A percentile compares a stretch with the other conserved stretches of the same genome.
These are phyloP conservation scores for Closterium sp. DNA, from an alignment of 139 green algal genomes.

Conservation along the genomic window DNA sequence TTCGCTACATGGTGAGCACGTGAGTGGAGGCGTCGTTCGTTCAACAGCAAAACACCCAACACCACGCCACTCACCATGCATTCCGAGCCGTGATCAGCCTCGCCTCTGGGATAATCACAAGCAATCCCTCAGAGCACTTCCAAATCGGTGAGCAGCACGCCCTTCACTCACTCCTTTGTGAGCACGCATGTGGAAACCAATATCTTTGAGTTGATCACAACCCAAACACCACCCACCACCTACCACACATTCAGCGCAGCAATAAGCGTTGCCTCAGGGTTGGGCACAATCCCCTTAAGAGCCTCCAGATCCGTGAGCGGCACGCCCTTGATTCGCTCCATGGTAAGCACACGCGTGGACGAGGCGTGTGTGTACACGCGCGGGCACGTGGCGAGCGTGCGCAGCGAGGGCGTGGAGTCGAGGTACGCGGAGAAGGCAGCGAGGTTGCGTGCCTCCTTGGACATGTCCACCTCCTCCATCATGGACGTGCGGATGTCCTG, in stretches of 20 bases:
- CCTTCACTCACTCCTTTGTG: conserved; percentile 86
- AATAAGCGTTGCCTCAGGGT: conserved; percentile 69
- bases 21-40: no score
- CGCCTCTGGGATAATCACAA: no score
- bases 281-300: conserved; percentile 58
- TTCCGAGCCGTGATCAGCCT: no score
- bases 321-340: conserved; percentile 88
- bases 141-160: no score
- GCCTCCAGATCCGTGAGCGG: conserved; percentile 86
- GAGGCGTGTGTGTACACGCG: conserved; percentile 36
- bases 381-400: conserved; percentile 43
- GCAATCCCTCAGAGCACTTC: no score
- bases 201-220: no score
- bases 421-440: conserved; percentile 63
- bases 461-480: conserved; percentile 90
- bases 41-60: no score
- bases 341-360: conserved; percentile 73
- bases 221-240: no score
- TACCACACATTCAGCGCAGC: conserved; percentile 92
- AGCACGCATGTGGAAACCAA: conserved; percentile 72
- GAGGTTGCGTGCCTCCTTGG: conserved; percentile 72
- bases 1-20: conserved; percentile 48
- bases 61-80: no score
- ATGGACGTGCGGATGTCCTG: conserved; percentile 76
- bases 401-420: conserved; percentile 4